Conservation (phyloP, 176 grass and related monocot species). For the Poa pratensis region DNA sequence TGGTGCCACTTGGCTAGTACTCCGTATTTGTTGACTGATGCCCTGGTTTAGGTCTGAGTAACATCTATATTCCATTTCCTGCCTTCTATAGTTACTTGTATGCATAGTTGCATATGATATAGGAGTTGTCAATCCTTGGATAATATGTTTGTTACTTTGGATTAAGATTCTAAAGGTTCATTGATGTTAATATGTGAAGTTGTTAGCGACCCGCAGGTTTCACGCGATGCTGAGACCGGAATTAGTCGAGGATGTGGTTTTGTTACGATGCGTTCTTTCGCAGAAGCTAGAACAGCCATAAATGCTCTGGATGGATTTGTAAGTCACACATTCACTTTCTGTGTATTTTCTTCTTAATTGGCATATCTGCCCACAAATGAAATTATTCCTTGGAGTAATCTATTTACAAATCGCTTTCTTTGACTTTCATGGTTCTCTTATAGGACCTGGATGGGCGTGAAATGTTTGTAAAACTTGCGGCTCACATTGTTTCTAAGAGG, state of each 20-base stretch:
- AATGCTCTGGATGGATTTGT: constrained; percentile 68
- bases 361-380: background rate
- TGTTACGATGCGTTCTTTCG: constrained; percentile 66
- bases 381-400: background rate
- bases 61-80: background rate
- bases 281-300: constrained; percentile 68
- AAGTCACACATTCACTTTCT: constrained; percentile 36
- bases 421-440: constrained; percentile 7
- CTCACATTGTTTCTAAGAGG: constrained; percentile 51
- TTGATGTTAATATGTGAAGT: constrained; percentile 20
- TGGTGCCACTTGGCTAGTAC: constrained; percentile 5
- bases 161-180: background rate
- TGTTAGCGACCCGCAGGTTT: constrained; percentile 48
- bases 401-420: background rate
- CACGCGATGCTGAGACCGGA: constrained; percentile 56
- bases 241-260: constrained; percentile 73
- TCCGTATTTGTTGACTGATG: background rate
- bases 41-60: background rate
- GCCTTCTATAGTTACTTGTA: background rate
- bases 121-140: background rate
- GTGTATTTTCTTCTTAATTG: background rate
- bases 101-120: background rate
- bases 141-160: background rate
- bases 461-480: constrained; percentile 70
- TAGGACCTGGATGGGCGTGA: constrained; percentile 79